Base-by-base conservation (phyloP, 495 filamentous ascomycete species). In the Aspergillus sclerotioniger region DNA sequence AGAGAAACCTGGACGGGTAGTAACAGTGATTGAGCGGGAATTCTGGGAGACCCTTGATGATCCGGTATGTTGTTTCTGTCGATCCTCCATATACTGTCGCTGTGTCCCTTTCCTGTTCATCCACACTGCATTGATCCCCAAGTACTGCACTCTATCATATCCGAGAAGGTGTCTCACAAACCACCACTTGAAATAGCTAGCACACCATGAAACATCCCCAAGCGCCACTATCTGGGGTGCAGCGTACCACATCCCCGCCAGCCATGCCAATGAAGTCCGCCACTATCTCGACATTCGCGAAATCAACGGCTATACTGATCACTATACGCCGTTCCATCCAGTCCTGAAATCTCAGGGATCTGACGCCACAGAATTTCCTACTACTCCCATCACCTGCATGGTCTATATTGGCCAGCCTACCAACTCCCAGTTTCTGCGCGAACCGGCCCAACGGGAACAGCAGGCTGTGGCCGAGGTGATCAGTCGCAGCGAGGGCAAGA, bases 361-460 rank as follows among this genome's bases (percentile, higher is more conserved):
- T 3, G 37, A 45, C n/a, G 41, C 53, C n/a, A 50, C 35, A 0
- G 20, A 19, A 1, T 10, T 21, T 4, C 0, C 55, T 3, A 8
- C 53, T 12, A 10, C 45, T 12, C 72, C 78, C 8, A 80, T 85
- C 46, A 72, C 69, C 6, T 85, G 82, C 62, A 77, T 96, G 60
- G 90, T 98, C 0, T 99, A 99, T 69, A 98, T 99, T 68, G 95
- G 95, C 10, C 90, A 93, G 3, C 95, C 95, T 0, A 81, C 83
- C 15, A 99, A 99, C 65, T 90, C 92, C 49, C 95, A 98, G 66
- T 99, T 99, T 69, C 77, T 92, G 37, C 71, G 75, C 15, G 71
- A 78, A 3, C 62, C 63, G 0, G 90, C 89, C 0, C 84, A 82
- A 8, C 91, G 94, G 60, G 84, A 92, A 44, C 91, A 89, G 6